phyloP scores from a whole-genome alignment of 768 basidiomycete species.

The Suillus plorans region DNA sequence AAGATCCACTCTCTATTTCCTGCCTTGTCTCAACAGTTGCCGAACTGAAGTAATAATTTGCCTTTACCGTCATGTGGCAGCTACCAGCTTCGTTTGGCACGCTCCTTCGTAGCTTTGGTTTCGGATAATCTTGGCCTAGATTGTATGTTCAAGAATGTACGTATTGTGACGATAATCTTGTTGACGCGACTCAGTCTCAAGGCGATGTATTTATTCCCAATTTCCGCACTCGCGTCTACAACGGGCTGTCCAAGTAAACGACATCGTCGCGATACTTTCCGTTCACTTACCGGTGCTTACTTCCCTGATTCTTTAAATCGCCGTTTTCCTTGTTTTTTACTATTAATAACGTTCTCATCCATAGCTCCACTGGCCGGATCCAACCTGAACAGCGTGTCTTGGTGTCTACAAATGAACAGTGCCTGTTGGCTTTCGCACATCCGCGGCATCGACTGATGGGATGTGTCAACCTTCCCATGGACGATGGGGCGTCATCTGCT shows the following conservation, averaged over 20 bases:
- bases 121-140: neutral
- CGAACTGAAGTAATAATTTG: neutral
- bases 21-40: neutral
- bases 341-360: slow-evolving; percentile 2
- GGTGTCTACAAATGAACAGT: slow-evolving; percentile 7
- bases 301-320: slow-evolving; percentile 1
- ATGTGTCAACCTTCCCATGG: slow-evolving; percentile 28
- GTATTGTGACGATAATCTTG: neutral
- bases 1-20: slow-evolving; percentile 7
- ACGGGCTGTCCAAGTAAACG: neutral
- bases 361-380: slow-evolving; percentile 2
- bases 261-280: neutral
- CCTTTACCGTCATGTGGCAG: slow-evolving; percentile 1
- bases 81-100: neutral
- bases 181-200: neutral
- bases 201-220: neutral
- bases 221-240: neutral
- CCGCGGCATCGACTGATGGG: slow-evolving; percentile 25
- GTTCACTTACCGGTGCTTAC: slow-evolving; percentile 5
- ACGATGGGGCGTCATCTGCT: slow-evolving; percentile 12
- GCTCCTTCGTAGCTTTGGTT: neutral
- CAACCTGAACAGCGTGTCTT: neutral
- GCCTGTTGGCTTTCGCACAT: slow-evolving; percentile 23
- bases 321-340: neutral
- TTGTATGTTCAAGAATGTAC: neutral